phyloP scores from a whole-genome alignment of 1,284 basidiomycete species.

The Trametes polyzona region DNA sequence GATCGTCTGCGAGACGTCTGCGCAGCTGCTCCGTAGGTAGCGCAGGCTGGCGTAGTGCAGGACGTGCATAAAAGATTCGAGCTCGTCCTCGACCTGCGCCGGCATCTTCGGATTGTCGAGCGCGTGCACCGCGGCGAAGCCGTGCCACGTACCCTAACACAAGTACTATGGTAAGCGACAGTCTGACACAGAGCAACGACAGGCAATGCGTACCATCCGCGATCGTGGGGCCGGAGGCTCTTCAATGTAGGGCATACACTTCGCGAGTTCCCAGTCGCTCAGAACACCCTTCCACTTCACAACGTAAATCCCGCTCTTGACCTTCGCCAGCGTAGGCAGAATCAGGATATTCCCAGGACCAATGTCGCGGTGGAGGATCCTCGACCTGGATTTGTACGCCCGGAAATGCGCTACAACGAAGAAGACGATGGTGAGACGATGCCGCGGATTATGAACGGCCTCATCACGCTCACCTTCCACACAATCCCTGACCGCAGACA shows the following conservation, averaged over 20 bases:
- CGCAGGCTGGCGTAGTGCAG: constrained; percentile 5
- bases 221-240: background rate
- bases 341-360: constrained; percentile 16
- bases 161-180: background rate
- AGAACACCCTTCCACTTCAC: constrained; percentile 18
- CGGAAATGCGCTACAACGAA: background rate
- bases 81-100: constrained; percentile 7
- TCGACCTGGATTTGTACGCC: background rate
- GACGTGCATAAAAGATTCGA: constrained; percentile 11
- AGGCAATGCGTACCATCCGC: constrained; percentile 1
- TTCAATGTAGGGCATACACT: background rate
- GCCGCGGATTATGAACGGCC: background rate
- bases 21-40: background rate
- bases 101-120: background rate
- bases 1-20: background rate
- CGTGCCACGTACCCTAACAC: background rate
- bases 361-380: constrained; percentile 14
- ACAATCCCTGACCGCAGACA: background rate
- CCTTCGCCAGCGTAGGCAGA: background rate
- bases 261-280: constrained; percentile 19
- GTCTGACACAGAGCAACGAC: too few relatives aligned
- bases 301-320: background rate
- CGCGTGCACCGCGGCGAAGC: background rate
- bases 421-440: background rate
- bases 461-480: background rate